Percentiles rank a stretch among this genome's conserved stretches.
These are phyloP conservation scores for Sporothrix dimorphospora DNA, from an alignment of 2,329 filamentous ascomycete species.

Conservation along the genomic window DNA sequence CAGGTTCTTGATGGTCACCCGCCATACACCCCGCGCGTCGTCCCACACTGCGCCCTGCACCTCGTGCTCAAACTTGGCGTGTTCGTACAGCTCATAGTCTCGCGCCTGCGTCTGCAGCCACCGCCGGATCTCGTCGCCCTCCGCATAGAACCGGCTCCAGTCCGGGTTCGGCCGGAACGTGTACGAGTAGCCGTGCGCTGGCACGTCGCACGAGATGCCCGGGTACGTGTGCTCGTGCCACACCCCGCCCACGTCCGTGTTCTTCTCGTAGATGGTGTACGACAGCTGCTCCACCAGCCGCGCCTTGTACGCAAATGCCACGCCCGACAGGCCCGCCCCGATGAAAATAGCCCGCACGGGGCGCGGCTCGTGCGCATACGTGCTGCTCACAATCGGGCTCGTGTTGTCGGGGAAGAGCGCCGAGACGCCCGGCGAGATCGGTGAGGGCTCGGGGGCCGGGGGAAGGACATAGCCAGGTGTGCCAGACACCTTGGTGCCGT, in stretches of 20 bases:
- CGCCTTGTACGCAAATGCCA: slow-evolving; percentile 30
- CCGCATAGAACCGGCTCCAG: slow-evolving; percentile 45
- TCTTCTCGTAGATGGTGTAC: slow-evolving; percentile 42
- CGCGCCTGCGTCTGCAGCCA: slow-evolving; percentile 23
- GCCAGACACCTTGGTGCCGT: neutral
- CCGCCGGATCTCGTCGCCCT: slow-evolving; percentile 21
- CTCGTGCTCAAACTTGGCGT: slow-evolving; percentile 21
- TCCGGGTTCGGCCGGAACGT: slow-evolving; percentile 61
- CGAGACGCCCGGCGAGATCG: slow-evolving; percentile 20
- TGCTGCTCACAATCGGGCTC: slow-evolving; percentile 24
- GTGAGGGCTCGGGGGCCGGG: slow-evolving; percentile 2
- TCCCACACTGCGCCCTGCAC: slow-evolving; percentile 23
- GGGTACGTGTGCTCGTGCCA: slow-evolving; percentile 63
- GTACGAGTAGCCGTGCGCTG: slow-evolving; percentile 64
- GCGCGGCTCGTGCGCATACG: slow-evolving; percentile 30
- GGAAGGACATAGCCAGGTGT: slow-evolving; percentile 14
- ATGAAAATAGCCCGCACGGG: slow-evolving; percentile 34
- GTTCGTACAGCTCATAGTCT: slow-evolving; percentile 22
- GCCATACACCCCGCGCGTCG: slow-evolving; percentile 17
- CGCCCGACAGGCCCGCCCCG: slow-evolving; percentile 34
- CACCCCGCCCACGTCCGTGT: slow-evolving; percentile 57
- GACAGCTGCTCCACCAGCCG: slow-evolving; percentile 32
- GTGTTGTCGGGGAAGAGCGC: slow-evolving; percentile 26
- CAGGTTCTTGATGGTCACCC: slow-evolving; percentile 11
- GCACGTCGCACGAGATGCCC: slow-evolving; percentile 59